Evolutionary conservation across 768 basidiomycete genomes (phyloP), one percentile per base, ranked within the genome.

Genomic region (Rhodotorula toruloides): DNA sequence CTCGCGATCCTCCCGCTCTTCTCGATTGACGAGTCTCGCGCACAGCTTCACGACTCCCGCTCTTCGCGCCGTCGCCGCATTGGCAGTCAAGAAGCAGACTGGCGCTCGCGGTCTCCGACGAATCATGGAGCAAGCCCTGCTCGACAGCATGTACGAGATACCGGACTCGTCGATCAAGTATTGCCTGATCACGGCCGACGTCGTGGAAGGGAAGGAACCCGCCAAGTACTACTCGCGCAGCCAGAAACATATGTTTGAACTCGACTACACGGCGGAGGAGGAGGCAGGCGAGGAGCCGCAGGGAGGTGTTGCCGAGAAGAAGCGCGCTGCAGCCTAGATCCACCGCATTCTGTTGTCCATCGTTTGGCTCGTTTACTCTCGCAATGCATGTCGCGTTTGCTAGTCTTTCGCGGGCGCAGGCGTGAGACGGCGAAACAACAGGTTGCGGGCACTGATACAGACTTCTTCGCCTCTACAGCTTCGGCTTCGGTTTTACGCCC

Each of bases 91-190:
- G 72, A 81, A 90, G 67, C 92, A 91, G 5, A 91, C 91, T 36
- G 94, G 93, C 29, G 93, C 93, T 9, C 81, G 93, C 76, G 91
- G 91, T 17, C 78, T 98, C 69, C 81, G 91, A 71, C 88, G 91
- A 7, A 89, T 96, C 50, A 85, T 97, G 87, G 93, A 96, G 79
- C 77, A 82, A 29, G 76, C 93, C 5, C 79, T 98, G 55, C 80
- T 93, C 54, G 91, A 97, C 54, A 82, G 90, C 0, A 96, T 96
- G 92, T 94, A 90, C 63, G 76, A 76, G 25, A 70, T 76, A 10
- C 79, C 78, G 10, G 75, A 69, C n/a, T 64, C 65, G 39, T 55
- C 54, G n/a, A 58, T 71, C 19, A 52, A 62, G 36, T 67, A 57
- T 54, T 61, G 66, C 22, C 54, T 67, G 48, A 37, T 71, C 49